These are phyloP conservation scores for Paramecium octaurelia DNA, from an alignment of 73 alveolate species.

Conservation along the genomic window DNA sequence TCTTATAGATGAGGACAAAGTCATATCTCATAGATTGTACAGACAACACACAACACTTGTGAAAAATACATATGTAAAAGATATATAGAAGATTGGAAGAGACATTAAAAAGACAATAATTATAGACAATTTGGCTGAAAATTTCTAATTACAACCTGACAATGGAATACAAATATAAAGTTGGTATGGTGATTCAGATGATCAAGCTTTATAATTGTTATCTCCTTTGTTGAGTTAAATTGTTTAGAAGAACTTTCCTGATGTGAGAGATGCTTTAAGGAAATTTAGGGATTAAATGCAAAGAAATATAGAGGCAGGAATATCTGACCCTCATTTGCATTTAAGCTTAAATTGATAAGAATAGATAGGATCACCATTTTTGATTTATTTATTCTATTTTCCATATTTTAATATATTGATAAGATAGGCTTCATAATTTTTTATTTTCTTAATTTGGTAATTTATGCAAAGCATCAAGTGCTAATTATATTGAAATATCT, in stretches of 20 bases:
- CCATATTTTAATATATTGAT: background rate
- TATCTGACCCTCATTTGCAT: slow-evolving; percentile 49
- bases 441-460: background rate
- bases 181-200: slow-evolving; percentile 88
- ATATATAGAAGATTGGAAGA: slow-evolving; percentile 78
- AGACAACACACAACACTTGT: slow-evolving; percentile 71
- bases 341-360: background rate
- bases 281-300: slow-evolving; percentile 49
- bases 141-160: slow-evolving; percentile 68
- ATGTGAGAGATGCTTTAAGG: slow-evolving; percentile 40
- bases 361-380: background rate
- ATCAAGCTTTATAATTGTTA: slow-evolving; percentile 65
- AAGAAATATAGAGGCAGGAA: slow-evolving; percentile 40
- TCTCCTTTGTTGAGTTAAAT: slow-evolving; percentile 57
- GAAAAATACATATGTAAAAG: slow-evolving; percentile 62
- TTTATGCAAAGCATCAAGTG: background rate
- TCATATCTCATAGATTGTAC: slow-evolving; percentile 80
- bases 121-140: slow-evolving; percentile 79
- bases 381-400: background rate
- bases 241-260: background rate
- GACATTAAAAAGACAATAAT: slow-evolving; percentile 67
- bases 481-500: background rate
- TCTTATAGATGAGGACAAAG: slow-evolving; percentile 69
- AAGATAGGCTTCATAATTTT: background rate
- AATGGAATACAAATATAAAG: slow-evolving; percentile 74